Percentiles rank a stretch among this genome's conserved stretches.
Conservation (phyloP, 768 basidiomycete species). For the Tulasnella sp. region DNA sequence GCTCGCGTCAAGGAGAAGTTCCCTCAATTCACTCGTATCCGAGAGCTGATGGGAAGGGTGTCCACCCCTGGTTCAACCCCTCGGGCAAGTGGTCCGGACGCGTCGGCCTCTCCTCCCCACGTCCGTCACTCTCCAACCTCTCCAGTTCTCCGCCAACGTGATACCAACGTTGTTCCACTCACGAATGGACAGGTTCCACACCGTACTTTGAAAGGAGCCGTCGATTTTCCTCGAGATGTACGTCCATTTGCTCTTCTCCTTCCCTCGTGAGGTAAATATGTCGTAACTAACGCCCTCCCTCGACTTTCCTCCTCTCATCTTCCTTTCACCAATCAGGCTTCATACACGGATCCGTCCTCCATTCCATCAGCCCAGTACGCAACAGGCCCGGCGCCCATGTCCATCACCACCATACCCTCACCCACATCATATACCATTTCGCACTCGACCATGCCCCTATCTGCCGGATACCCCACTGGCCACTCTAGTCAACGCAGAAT, state of each 20-base stretch:
- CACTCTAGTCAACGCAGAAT: neutral
- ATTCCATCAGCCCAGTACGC: neutral
- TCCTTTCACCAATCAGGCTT: neutral
- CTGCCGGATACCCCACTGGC: neutral
- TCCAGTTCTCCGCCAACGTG: neutral
- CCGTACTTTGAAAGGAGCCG: neutral
- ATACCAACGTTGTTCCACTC: neutral
- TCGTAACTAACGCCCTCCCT: neutral
- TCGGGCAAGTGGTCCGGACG: neutral
- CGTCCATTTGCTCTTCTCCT: neutral
- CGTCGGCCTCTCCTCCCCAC: neutral
- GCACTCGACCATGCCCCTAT: neutral
- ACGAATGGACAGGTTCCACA: conserved; percentile 2
- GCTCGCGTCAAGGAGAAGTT: conserved; percentile 25
- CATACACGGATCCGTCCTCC: neutral
- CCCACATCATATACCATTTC: neutral
- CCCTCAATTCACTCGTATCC: conserved; percentile 22
- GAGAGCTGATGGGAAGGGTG: conserved; percentile 22
- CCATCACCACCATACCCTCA: neutral
- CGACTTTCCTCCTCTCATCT: neutral
- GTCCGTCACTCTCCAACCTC: neutral
- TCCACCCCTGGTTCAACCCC: conserved; percentile 2
- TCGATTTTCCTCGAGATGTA: conserved; percentile 9
- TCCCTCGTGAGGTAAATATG: neutral
- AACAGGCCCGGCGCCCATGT: neutral